Evolutionary conservation across 495 filamentous ascomycete genomes (phyloP).

Genomic region (Hyaloscypha finlandica): DNA sequence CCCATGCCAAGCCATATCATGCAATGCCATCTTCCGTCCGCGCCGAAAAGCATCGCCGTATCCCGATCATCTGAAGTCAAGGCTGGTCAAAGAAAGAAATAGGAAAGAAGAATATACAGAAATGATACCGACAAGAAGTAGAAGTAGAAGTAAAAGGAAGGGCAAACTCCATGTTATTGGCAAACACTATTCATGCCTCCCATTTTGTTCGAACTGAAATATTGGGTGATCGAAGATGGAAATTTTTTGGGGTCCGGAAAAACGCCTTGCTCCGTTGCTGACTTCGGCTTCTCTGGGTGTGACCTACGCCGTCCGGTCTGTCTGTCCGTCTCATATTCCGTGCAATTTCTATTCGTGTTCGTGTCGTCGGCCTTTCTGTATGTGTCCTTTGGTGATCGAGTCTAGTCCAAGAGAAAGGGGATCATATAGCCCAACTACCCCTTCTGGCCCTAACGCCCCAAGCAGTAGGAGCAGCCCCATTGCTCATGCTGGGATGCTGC

Average conservation of each 20-base stretch:
- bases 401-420: neutral
- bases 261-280: neutral
- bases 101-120: neutral
- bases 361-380: neutral
- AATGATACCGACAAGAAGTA: neutral
- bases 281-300: neutral
- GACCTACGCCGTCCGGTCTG: neutral
- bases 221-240: neutral
- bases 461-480: conserved; percentile 55
- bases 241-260: neutral
- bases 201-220: neutral
- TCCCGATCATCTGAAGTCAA: neutral
- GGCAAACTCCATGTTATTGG: neutral
- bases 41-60: neutral
- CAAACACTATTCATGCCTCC: neutral
- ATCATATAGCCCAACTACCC: conserved; percentile 81
- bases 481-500: conserved; percentile 67
- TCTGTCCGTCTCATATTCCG: neutral
- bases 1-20: neutral
- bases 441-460: conserved; percentile 74
- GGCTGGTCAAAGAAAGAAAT: neutral
- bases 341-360: neutral
- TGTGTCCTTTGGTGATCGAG: too few relatives aligned
- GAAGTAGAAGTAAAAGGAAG: neutral
- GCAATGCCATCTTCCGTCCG: neutral